phyloP scores from a whole-genome alignment of 2,329 filamentous ascomycete species.

The Cladobotryum protrusum region DNA sequence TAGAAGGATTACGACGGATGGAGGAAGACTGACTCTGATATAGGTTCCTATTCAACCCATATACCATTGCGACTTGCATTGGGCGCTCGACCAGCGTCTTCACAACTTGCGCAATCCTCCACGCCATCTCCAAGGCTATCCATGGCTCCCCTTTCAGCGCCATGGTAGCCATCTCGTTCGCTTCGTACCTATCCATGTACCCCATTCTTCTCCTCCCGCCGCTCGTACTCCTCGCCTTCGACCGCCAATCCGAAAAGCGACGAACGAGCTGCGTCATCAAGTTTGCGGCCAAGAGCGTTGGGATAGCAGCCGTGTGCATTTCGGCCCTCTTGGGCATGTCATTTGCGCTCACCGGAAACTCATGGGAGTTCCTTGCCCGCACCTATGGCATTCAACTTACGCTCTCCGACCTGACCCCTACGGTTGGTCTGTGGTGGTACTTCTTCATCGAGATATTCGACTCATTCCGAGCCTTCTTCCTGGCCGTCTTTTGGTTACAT shows the following conservation, averaged over 20 bases:
- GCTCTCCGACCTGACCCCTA: constrained; percentile 87
- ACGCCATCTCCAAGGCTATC: constrained; percentile 75
- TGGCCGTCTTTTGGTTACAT: constrained; percentile 97
- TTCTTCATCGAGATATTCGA: constrained; percentile 99
- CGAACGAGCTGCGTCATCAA: constrained; percentile 28
- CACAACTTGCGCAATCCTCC: constrained; percentile 79
- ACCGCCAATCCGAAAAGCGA: constrained; percentile 44
- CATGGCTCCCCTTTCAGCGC: constrained; percentile 66
- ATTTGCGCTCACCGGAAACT: constrained; percentile 63
- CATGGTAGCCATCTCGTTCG: constrained; percentile 79
- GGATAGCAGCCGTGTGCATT: constrained; percentile 49
- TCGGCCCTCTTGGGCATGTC: constrained; percentile 64
- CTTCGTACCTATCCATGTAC: constrained; percentile 88
- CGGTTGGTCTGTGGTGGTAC: constrained; percentile 98
- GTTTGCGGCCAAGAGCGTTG: constrained; percentile 51
- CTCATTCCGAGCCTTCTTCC: constrained; percentile 92
- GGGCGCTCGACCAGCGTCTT: constrained; percentile 85
- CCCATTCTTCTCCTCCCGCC: constrained; percentile 82
- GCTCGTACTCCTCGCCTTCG: constrained; percentile 72
- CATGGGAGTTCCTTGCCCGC: constrained; percentile 80
- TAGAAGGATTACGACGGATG: background rate
- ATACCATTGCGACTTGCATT: constrained; percentile 85
- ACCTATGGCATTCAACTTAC: constrained; percentile 92
- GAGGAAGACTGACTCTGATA: constrained; percentile 3
- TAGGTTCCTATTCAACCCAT: constrained; percentile 91